Evolutionary conservation across 257 asterid species (phyloP).

Genomic region (Haberlea rhodopensis): DNA sequence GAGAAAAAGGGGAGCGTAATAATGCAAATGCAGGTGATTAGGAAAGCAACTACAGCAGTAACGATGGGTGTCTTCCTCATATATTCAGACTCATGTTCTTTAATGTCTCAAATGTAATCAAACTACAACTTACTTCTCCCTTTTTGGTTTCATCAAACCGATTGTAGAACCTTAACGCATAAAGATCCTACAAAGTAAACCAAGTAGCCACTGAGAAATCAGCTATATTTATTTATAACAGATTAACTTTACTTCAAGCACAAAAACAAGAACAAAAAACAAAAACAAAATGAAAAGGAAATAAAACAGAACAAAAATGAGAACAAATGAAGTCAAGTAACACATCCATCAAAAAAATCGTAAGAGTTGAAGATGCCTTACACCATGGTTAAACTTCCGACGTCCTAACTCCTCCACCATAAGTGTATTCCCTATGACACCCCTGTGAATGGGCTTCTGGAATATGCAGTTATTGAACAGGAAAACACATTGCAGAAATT

Average conservation of each 20-base stretch:
- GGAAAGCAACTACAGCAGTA: not conserved
- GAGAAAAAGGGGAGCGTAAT: not conserved
- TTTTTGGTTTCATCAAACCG: slow-evolving; percentile 88
- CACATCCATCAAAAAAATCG: slow-evolving; percentile 15
- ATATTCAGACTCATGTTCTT: not conserved
- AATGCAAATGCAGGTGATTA: not conserved
- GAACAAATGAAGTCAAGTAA: slow-evolving; percentile 16
- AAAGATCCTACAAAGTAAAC: slow-evolving; percentile 58
- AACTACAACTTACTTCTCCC: slow-evolving; percentile 81
- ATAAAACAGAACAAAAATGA: not conserved
- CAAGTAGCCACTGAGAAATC: slow-evolving; percentile 17
- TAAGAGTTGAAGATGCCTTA: slow-evolving; percentile 40
- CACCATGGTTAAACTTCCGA: slow-evolving; percentile 69
- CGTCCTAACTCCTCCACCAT: slow-evolving; percentile 94
- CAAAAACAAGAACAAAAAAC: not conserved
- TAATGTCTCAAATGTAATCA: slow-evolving; percentile 11
- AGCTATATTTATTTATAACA: not conserved
- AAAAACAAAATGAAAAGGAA: slow-evolving; percentile 4
- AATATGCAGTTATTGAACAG: slow-evolving; percentile 23
- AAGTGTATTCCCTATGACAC: slow-evolving; percentile 73
- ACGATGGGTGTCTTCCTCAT: not conserved
- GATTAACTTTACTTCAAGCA: slow-evolving; percentile 17
- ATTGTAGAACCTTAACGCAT: slow-evolving; percentile 78
- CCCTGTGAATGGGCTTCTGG: slow-evolving; percentile 97
- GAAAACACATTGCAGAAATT: slow-evolving; percentile 14